phyloP scores from a whole-genome alignment of 768 basidiomycete genomes.

The Gymnopilus junonius region DNA sequence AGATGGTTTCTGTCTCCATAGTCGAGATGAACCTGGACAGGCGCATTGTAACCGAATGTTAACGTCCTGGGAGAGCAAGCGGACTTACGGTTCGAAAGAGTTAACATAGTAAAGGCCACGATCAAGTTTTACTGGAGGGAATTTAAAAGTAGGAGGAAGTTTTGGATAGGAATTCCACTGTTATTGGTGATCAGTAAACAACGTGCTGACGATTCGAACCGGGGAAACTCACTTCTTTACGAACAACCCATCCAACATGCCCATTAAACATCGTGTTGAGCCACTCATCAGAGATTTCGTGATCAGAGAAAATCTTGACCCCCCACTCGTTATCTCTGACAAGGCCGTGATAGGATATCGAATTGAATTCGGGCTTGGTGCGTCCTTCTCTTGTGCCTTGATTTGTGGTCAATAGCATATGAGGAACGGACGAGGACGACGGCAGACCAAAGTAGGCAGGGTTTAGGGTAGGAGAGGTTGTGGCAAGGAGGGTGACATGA shows the following conservation, averaged over 20 bases:
- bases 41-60: neutral
- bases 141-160: slow-evolving; percentile 64
- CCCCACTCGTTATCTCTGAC: slow-evolving; percentile 63
- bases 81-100: slow-evolving; percentile 83
- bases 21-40: slow-evolving; percentile 75
- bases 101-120: slow-evolving; percentile 90
- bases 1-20: slow-evolving; percentile 93
- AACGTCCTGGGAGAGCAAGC: slow-evolving; percentile 3
- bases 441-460: slow-evolving; percentile 72
- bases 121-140: slow-evolving; percentile 81
- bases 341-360: slow-evolving; percentile 77
- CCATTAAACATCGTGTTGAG: slow-evolving; percentile 65
- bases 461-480: slow-evolving; percentile 62
- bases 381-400: slow-evolving; percentile 48
- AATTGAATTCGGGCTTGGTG: slow-evolving; percentile 81
- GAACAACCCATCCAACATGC: slow-evolving; percentile 77
- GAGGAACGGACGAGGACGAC: slow-evolving; percentile 50
- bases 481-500: slow-evolving; percentile 90
- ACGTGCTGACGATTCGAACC: neutral
- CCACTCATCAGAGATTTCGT: slow-evolving; percentile 70
- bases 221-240: slow-evolving; percentile 62
- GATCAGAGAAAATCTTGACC: slow-evolving; percentile 88
- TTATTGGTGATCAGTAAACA: slow-evolving; percentile 1
- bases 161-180: slow-evolving; percentile 86
- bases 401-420: slow-evolving; percentile 73